Conservation (phyloP, 805 yeast genomes). For the Diddensiella caesifluorescens region DNA sequence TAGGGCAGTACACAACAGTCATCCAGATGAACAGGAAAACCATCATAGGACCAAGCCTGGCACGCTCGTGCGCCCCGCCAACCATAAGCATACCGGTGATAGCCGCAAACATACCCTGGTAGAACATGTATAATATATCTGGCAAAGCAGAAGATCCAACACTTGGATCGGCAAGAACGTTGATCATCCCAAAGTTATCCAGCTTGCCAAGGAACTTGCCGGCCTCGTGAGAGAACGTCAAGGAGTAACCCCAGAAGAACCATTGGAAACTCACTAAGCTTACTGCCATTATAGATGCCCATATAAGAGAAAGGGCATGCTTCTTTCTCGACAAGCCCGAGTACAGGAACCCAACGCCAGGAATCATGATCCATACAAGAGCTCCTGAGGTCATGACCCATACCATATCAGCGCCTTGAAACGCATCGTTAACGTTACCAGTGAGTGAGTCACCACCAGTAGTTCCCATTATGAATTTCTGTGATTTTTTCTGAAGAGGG, state of each 20-base stretch:
- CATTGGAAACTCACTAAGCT: slow-evolving; percentile 86
- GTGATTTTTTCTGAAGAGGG: not conserved
- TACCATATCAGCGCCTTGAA: slow-evolving; percentile 69
- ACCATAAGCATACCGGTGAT: slow-evolving; percentile 90
- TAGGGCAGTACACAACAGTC: slow-evolving; percentile 92
- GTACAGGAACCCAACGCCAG: slow-evolving; percentile 90
- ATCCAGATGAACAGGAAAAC: slow-evolving; percentile 89
- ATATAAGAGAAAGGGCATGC: slow-evolving; percentile 87
- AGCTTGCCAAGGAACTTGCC: slow-evolving; percentile 75
- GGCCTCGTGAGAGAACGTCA: slow-evolving; percentile 70
- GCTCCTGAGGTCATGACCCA: slow-evolving; percentile 51
- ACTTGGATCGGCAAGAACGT: slow-evolving; percentile 77
- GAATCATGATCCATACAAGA: slow-evolving; percentile 93
- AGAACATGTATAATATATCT: slow-evolving; percentile 81
- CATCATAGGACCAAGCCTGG: slow-evolving; percentile 95
- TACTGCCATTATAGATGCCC: slow-evolving; percentile 91
- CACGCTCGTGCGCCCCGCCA: slow-evolving; percentile 98
- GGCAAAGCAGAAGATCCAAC: slow-evolving; percentile 62
- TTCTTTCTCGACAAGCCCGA: slow-evolving; percentile 92
- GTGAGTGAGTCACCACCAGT: slow-evolving; percentile 80
- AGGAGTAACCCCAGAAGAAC: slow-evolving; percentile 98
- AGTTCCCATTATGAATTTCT: slow-evolving; percentile 7
- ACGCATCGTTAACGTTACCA: slow-evolving; percentile 64
- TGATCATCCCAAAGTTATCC: slow-evolving; percentile 71
- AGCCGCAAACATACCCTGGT: slow-evolving; percentile 96